Conservation (phyloP, 129 eudicot species). For the Flaveria bidentis region DNA sequence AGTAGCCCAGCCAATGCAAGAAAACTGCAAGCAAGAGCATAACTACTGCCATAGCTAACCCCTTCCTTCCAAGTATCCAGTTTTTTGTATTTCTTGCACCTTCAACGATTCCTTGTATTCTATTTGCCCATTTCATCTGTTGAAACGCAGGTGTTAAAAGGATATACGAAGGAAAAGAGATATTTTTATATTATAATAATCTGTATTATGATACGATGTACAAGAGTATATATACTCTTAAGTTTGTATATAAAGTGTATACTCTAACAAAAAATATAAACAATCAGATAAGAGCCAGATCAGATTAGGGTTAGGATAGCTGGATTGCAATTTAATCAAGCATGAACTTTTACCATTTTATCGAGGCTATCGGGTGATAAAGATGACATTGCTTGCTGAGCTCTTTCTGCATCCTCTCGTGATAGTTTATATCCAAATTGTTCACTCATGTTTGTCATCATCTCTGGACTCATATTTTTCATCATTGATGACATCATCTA, state of each 20-base stretch:
- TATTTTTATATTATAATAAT: too few species aligned
- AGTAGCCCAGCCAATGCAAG: conserved; percentile 78
- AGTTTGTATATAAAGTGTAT: too few species aligned
- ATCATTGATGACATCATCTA: conserved; percentile 92
- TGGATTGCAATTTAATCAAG: not conserved
- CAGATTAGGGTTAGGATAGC: not conserved
- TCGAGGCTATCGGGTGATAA: conserved; percentile 84
- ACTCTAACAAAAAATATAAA: not conserved
- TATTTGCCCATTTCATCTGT: conserved; percentile 95
- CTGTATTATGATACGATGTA: too few species aligned
- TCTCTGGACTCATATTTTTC: conserved; percentile 91
- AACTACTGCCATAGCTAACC: conserved; percentile 70
- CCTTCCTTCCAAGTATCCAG: conserved; percentile 80
- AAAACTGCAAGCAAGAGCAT: conserved; percentile 72
- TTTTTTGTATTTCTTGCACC: conserved; percentile 80
- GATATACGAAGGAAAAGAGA: too few species aligned
- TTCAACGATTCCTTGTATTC: conserved; percentile 66
- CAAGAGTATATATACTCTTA: too few species aligned
- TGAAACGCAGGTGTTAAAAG: not conserved
- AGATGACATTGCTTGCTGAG: conserved; percentile 96
- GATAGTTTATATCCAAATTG: conserved; percentile 89
- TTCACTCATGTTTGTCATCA: conserved; percentile 94
- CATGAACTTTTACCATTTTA: conserved; percentile 57
- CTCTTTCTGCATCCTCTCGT: conserved; percentile 86
- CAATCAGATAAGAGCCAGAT: not conserved